Conservation (phyloP, 495 filamentous ascomycete genomes). For the Sphaerosporella brunnea region DNA sequence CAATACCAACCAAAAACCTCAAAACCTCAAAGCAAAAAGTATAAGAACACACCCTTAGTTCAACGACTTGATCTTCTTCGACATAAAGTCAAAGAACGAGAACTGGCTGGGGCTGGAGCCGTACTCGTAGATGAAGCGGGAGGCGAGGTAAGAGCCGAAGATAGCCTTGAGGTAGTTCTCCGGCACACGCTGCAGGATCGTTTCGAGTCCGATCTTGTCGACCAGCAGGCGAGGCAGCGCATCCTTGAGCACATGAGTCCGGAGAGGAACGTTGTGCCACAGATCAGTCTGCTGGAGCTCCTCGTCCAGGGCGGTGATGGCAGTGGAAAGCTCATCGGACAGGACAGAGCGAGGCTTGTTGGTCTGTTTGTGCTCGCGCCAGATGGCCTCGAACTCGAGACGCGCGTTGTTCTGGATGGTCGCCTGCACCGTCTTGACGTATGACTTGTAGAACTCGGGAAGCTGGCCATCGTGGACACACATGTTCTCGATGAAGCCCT, state of each 20-base stretch:
- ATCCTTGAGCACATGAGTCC: conserved; percentile 61
- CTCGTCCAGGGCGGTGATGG: conserved; percentile 89
- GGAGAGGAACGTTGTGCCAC: conserved; percentile 67
- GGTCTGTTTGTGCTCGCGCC: conserved; percentile 76
- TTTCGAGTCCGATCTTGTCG: conserved; percentile 76
- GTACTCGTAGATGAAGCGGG: conserved; percentile 86
- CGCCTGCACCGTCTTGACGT: conserved; percentile 79
- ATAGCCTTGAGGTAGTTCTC: conserved; percentile 85
- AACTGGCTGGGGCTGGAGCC: conserved; percentile 89
- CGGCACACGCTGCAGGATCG: conserved; percentile 71
- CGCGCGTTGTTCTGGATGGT: conserved; percentile 76
- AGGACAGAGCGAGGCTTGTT: conserved; percentile 62
- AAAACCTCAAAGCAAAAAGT: not conserved
- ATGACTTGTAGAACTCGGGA: conserved; percentile 77
- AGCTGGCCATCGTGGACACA: conserved; percentile 64
- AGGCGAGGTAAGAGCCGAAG: conserved; percentile 88
- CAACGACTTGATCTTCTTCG: not conserved
- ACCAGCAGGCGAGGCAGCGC: conserved; percentile 71
- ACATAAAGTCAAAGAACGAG: conserved; percentile 78
- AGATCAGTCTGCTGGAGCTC: conserved; percentile 83
- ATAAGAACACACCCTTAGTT: not conserved
- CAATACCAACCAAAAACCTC: not conserved
- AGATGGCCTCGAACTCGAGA: conserved; percentile 94
- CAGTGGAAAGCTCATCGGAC: conserved; percentile 70
- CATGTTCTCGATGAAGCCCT: conserved; percentile 80